A percentile compares a stretch with the other conserved stretches of the same genome.
Evolutionary conservation across 176 grass and related monocot species (phyloP).

Genomic region (bread wheat (Triticum aestivum)): IWGSC_CS_RefSeq_v2.1 NC_057801.1:738689516-738690015

Average conservation of each 20-base stretch:
- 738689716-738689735: not conserved
- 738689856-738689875: not conserved
- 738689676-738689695: not conserved
- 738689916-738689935: not conserved
- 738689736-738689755: not conserved
- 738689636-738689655: not conserved
- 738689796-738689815: not conserved
- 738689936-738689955: not conserved
- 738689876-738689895: not conserved
- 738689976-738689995: not conserved
- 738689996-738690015: not conserved
- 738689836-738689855: conserved; percentile 10
- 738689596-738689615: conserved; percentile 4
- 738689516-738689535: not conserved
- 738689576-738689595: not conserved
- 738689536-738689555: not conserved
- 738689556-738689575: not conserved
- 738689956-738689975: not conserved
- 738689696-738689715: not conserved
- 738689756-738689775: conserved; percentile 17
- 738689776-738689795: not conserved
- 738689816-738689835: conserved; percentile 26
- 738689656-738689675: too few relatives aligned
- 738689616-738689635: not conserved
- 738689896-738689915: not conserved